Base-by-base conservation (phyloP, 805 yeast species). In the Metschnikowia baotianmanensis region DNA sequence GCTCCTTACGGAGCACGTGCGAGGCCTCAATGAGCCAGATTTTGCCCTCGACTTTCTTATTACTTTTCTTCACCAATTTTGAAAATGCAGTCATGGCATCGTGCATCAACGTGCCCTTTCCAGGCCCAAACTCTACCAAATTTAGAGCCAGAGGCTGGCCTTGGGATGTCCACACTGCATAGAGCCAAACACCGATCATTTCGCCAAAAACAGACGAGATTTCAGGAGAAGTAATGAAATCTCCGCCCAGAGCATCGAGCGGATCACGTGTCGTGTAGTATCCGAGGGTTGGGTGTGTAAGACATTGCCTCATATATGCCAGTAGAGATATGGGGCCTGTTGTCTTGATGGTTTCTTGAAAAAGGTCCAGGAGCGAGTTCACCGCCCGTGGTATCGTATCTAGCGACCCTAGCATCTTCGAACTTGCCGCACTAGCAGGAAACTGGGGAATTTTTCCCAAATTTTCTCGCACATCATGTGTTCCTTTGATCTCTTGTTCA, bases 131-230 rank as follows among this genome's bases (percentile, higher is more conserved):
- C 59, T 87, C 96, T 7, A 85, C 67, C 9, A 87, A 55, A 37
- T 82, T 64, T 19, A 83, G 61, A 10, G 57, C 54, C n/a, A 52
- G 28, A 0, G 86, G 82, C 31, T 58, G 66, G 20, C 75, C 70
- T 49, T 83, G 90, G 1, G 66, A 57, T 24, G 74, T 45, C 86
- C 89, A 85, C 9, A 63, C 58, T 10, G 76, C 65, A 45, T 67
- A 77, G 42, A 72, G 66, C 87, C 95, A 87, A 5, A 87, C 63
- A 0, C 93, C 95, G 43, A 85, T 71, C 67, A 85, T 76, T 58
- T 87, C 95, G 16, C 96, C 96, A 66, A 86, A 87, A 65, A 86
- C 82, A 28, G 86, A 86, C 6, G 91, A 83, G 36, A 87, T 85
- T 60, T 87, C 96, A 0, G 96, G 96, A 0, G 91, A 82, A 0